Evolutionary conservation across 768 basidiomycete genomes (phyloP).

Genomic region (Melanogaster broomeanus): DNA sequence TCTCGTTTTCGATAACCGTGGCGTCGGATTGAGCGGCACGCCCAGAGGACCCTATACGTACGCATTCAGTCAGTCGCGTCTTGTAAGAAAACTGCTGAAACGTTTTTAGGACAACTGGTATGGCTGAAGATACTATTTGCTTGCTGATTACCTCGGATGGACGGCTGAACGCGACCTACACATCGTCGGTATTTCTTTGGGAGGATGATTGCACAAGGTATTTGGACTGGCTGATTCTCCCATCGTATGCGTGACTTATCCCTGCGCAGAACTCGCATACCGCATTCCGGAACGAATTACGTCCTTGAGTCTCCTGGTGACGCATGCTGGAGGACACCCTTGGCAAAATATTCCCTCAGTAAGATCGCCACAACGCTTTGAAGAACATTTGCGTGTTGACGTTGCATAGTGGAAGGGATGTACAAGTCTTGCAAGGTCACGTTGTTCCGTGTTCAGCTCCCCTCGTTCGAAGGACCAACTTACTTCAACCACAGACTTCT

Average conservation of each 20-base stretch:
- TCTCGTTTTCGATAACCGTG: conserved; percentile 84
- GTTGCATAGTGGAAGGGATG: conserved; percentile 42
- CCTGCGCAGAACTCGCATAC: conserved; percentile 58
- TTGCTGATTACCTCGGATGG: conserved; percentile 78
- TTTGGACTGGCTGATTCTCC: not conserved
- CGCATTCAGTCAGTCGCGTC: conserved; percentile 17
- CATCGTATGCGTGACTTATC: not conserved
- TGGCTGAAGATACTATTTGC: conserved; percentile 74
- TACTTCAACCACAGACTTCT: conserved; percentile 33
- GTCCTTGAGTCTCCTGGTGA: conserved; percentile 68
- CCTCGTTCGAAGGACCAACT: conserved; percentile 3
- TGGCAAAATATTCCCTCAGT: conserved; percentile 70
- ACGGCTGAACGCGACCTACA: conserved; percentile 60
- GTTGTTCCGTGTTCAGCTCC: not conserved
- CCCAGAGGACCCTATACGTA: conserved; percentile 81
- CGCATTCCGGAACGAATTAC: conserved; percentile 66
- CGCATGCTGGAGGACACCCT: conserved; percentile 60
- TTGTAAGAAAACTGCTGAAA: not conserved
- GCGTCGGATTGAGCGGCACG: conserved; percentile 72
- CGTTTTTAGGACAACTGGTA: conserved; percentile 58
- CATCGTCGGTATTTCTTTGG: conserved; percentile 73
- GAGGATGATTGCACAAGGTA: conserved; percentile 88
- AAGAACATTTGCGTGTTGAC: not conserved
- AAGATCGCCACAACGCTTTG: conserved; percentile 18
- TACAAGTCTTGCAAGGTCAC: conserved; percentile 36